A percentile compares a stretch with the other conserved stretches of the same genome.
phyloP scores from a whole-genome alignment of 495 filamentous ascomycete species.

The Hypoxylon trugodes region DNA sequence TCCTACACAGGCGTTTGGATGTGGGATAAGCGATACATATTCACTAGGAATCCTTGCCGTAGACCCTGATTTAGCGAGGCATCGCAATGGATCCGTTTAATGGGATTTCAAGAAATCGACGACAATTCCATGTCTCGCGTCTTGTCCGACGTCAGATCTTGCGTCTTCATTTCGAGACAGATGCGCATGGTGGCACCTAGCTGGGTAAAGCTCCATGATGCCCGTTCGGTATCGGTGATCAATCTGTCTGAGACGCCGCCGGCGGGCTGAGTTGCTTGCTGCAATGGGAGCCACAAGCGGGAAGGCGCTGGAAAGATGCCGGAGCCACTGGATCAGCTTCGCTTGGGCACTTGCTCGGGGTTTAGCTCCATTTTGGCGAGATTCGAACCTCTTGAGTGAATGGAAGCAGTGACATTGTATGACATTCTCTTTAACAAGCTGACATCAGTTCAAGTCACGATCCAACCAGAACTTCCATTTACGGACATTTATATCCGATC shows the following conservation, averaged over 20 bases:
- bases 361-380: conserved; percentile 17
- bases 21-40: conserved; percentile 2
- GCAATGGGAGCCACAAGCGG: neutral
- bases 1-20: neutral
- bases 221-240: conserved; percentile 8
- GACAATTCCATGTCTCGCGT: conserved; percentile 20
- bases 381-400: conserved; percentile 3
- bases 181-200: conserved; percentile 8
- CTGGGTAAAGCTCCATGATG: neutral
- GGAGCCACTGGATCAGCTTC: conserved; percentile 11
- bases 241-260: conserved; percentile 3
- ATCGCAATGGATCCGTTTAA: conserved; percentile 2
- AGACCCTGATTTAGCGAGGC: conserved; percentile 9
- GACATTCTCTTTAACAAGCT: conserved; percentile 8
- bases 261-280: neutral
- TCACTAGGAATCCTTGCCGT: neutral
- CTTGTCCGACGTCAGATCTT: conserved; percentile 30
- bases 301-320: conserved; percentile 10
- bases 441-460: conserved; percentile 20
- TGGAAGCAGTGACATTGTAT: conserved; percentile 14
- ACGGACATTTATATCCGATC: conserved; percentile 8
- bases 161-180: neutral
- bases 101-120: conserved; percentile 27
- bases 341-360: conserved; percentile 18
- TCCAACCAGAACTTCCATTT: neutral